Base-by-base conservation (phyloP, 352 stramenopile genomes). In the Pythium aquatile region DNA sequence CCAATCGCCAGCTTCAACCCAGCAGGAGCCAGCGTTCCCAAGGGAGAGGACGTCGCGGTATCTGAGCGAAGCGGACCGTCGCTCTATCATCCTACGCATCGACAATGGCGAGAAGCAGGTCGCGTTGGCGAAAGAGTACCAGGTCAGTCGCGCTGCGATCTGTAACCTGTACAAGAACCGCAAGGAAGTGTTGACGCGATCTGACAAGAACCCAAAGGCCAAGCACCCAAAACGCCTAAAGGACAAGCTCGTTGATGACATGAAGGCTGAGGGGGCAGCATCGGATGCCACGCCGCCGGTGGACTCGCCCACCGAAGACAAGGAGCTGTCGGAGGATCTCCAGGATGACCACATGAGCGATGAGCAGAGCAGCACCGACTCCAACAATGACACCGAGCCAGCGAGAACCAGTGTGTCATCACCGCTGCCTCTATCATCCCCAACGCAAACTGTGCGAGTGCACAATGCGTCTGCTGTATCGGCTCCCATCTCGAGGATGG, bases 31-130 rank as follows among this genome's bases (percentile, higher is more conserved):
- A 2, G 26, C 48, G n/a, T 39, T 63, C 17, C 67, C 72, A 55
- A 70, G 75, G n/a, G 69, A 79, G 59, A 70, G 76, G 28, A 81
- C 73, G 57, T 81, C 76, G 26, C 65, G 76, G 42, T 81, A 83
- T 52, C 42, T 83, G 44, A 83, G 76, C 55, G 76, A 81, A 47
- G 58, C 56, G 2, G 73, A 83, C 48, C 76, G 76, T 0, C 73
- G 73, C 8, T 56, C 48, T 9, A 74, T 75, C 49, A 75, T 75
- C 29, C 14, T 39, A 2, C 68, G 68, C 32, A 75, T 75, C 46
- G 60, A 69, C 28, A 57, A 69, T 16, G 68, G 68, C 14, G 68
- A 75, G 47, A 70, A 72, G 42, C 68, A 75, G 20, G 64, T 70
- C 33, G 58, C 60, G 28, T 58, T 75, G 42, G 68, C 68, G 3